These are phyloP conservation scores for Eucalyptus curtisii DNA, from an alignment of 345 rosid genomes.

Conservation along the genomic window DNA sequence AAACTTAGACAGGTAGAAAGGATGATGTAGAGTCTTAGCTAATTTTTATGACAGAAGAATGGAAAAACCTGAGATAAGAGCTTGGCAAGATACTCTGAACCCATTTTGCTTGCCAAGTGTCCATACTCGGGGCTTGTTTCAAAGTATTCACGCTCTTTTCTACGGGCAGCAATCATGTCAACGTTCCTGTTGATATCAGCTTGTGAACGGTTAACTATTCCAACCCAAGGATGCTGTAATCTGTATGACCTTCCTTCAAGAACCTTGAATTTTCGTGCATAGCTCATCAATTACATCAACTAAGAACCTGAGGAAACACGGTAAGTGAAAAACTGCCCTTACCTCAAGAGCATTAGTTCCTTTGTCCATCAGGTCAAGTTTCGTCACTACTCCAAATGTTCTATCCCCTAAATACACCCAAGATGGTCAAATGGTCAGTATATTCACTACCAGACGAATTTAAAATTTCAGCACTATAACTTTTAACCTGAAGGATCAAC, in stretches of 20 bases:
- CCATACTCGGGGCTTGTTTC: constrained; percentile 98
- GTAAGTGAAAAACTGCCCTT: constrained; percentile 3
- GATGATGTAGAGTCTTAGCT: neutral
- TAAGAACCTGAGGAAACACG: neutral
- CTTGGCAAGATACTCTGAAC: constrained; percentile 94
- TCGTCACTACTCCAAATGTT: constrained; percentile 94
- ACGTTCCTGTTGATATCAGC: constrained; percentile 97
- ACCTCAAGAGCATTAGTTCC: constrained; percentile 95
- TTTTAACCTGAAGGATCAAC: constrained; percentile 90
- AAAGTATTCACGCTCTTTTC: constrained; percentile 91
- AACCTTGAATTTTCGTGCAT: constrained; percentile 37
- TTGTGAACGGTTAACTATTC: constrained; percentile 98
- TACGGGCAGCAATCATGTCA: constrained; percentile 87
- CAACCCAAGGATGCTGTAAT: constrained; percentile 99
- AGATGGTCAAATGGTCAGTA: neutral
- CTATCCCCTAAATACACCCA: constrained; percentile 63
- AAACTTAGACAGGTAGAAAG: neutral
- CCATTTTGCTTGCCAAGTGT: constrained; percentile 91
- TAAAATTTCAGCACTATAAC: neutral
- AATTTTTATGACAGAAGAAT: neutral
- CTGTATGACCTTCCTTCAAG: constrained; percentile 93
- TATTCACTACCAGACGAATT: neutral
- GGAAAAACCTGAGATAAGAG: constrained; percentile 70
- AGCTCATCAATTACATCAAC: neutral
- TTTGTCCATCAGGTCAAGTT: constrained; percentile 99